Conservation (phyloP, 2,329 filamentous ascomycete genomes). For the Colletotrichum sp. region DNA sequence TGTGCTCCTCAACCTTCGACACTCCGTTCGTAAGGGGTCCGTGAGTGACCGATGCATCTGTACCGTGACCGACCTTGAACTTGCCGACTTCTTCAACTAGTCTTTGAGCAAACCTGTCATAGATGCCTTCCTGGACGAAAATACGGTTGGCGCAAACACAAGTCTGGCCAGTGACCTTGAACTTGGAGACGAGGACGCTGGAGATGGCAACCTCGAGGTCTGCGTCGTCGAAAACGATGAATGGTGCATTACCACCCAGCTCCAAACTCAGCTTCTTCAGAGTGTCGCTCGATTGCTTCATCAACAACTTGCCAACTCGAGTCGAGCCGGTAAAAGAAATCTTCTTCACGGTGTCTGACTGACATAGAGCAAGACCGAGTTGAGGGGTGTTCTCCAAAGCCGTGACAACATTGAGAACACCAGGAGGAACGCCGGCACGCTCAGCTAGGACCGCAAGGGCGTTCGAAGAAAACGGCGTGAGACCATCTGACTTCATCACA, state of each 20-base stretch:
- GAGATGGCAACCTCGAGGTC: conserved; percentile 86
- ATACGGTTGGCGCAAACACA: conserved; percentile 90
- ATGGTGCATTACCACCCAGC: conserved; percentile 91
- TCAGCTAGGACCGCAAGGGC: conserved; percentile 86
- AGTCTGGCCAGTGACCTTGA: conserved; percentile 93
- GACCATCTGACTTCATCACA: conserved; percentile 87
- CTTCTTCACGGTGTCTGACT: conserved; percentile 79
- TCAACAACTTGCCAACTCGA: conserved; percentile 72
- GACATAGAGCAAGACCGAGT: conserved; percentile 78
- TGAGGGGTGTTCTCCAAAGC: conserved; percentile 78
- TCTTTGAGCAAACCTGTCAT: conserved; percentile 72
- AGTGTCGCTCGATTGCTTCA: conserved; percentile 86
- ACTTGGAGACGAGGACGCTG: conserved; percentile 86
- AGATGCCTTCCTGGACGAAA: conserved; percentile 78
- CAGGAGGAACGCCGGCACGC: conserved; percentile 86
- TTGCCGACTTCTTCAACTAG: conserved; percentile 73
- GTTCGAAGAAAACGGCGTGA: conserved; percentile 90
- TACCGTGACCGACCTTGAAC: conserved; percentile 78
- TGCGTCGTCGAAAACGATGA: conserved; percentile 96
- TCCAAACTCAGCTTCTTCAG: conserved; percentile 87
- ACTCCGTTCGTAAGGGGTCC: conserved; percentile 70
- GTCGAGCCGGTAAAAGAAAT: conserved; percentile 92
- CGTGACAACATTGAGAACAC: conserved; percentile 90
- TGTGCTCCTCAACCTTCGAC: conserved; percentile 66
- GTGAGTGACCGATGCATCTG: conserved; percentile 59